Evolutionary conservation across 2,329 filamentous ascomycete species (phyloP).

Genomic region (Diaporthe helianthi): DNA sequence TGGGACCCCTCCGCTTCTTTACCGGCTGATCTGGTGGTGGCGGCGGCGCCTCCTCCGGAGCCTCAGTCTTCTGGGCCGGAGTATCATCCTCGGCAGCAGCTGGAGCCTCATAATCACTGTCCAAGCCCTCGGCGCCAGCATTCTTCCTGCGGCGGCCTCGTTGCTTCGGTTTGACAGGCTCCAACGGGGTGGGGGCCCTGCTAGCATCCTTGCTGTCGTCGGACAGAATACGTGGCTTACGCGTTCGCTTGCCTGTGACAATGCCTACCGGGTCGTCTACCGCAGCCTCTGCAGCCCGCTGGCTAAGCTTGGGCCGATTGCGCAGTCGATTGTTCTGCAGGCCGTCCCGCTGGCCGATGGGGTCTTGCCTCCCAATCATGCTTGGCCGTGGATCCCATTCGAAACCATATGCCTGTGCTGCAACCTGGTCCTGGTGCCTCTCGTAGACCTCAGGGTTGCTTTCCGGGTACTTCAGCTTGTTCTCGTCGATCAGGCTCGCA

Average conservation of each 20-base stretch:
- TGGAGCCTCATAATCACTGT: slow-evolving; percentile 30
- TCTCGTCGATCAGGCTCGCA: slow-evolving; percentile 49
- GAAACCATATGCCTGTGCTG: slow-evolving; percentile 67
- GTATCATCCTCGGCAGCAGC: neutral
- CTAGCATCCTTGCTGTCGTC: slow-evolving; percentile 59
- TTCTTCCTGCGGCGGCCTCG: slow-evolving; percentile 33
- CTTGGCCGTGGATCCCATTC: slow-evolving; percentile 65
- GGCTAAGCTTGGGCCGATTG: slow-evolving; percentile 64
- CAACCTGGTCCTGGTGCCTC: slow-evolving; percentile 60
- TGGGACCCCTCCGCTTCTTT: slow-evolving; percentile 29
- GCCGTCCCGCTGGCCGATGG: slow-evolving; percentile 62
- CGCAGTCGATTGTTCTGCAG: slow-evolving; percentile 61
- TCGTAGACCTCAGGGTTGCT: slow-evolving; percentile 54
- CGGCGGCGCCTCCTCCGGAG: slow-evolving; percentile 28
- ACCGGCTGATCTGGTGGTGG: slow-evolving; percentile 28
- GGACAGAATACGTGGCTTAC: slow-evolving; percentile 61
- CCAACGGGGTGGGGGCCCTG: slow-evolving; percentile 58
- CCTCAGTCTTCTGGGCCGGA: slow-evolving; percentile 24
- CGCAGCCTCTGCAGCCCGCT: slow-evolving; percentile 63
- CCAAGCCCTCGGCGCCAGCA: slow-evolving; percentile 21
- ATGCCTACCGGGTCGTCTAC: slow-evolving; percentile 45
- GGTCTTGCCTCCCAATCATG: slow-evolving; percentile 66
- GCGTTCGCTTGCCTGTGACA: slow-evolving; percentile 59
- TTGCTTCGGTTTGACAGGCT: slow-evolving; percentile 16
- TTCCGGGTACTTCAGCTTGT: slow-evolving; percentile 52